Evolutionary conservation across 495 filamentous ascomycete species (phyloP).

Genomic region (Hypoxylon lenormandii): DNA sequence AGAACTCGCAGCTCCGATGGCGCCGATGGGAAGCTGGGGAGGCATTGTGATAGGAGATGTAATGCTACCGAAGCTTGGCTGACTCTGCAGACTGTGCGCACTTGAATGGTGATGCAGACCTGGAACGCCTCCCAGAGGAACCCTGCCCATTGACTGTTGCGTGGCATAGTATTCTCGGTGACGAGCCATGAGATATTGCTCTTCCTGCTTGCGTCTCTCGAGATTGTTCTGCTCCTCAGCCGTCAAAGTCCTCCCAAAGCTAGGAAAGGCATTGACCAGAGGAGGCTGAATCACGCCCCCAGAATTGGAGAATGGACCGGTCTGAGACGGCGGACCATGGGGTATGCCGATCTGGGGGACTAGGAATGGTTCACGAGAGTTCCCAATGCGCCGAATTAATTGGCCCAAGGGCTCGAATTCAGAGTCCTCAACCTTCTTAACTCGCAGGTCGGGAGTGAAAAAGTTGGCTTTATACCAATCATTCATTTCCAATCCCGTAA

Average conservation of each 20-base stretch:
- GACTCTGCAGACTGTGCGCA: slow-evolving; percentile 93
- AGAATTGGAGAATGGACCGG: slow-evolving; percentile 62
- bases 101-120: slow-evolving; percentile 92
- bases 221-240: slow-evolving; percentile 97
- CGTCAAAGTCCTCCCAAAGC: slow-evolving; percentile 96
- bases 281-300: slow-evolving; percentile 83
- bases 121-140: slow-evolving; percentile 72
- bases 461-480: slow-evolving; percentile 99
- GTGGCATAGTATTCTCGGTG: slow-evolving; percentile 93
- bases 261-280: slow-evolving; percentile 94
- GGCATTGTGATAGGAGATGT: slow-evolving; percentile 84
- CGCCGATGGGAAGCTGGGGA: slow-evolving; percentile 74
- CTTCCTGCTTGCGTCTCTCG: slow-evolving; percentile 95
- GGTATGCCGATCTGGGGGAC: slow-evolving; percentile 95
- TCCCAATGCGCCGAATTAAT: slow-evolving; percentile 93
- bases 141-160: slow-evolving; percentile 73
- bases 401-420: slow-evolving; percentile 98
- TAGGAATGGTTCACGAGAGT: slow-evolving; percentile 95
- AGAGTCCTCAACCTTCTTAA: slow-evolving; percentile 89
- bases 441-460: slow-evolving; percentile 91
- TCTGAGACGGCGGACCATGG: slow-evolving; percentile 75
- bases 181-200: slow-evolving; percentile 93
- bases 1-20: slow-evolving; percentile 62
- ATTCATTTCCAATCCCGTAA: slow-evolving; percentile 97
- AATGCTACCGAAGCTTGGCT: slow-evolving; percentile 93